Conservation (phyloP, 148 eudicot species). For the Diospyros kaki region DNA sequence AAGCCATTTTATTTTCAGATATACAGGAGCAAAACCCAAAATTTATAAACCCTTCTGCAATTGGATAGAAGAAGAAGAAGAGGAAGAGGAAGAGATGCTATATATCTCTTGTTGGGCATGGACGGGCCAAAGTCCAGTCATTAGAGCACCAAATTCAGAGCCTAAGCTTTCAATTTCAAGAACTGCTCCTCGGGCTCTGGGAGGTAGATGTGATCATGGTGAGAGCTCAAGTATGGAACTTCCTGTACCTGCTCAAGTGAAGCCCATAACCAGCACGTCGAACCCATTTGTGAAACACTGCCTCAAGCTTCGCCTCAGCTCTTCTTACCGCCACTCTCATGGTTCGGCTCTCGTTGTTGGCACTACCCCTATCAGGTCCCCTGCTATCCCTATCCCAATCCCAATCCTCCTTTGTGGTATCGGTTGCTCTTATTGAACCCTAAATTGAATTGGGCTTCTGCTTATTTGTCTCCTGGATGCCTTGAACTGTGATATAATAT, state of each 20-base stretch:
- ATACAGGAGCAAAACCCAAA: too few relatives aligned
- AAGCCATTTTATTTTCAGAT: too few relatives aligned
- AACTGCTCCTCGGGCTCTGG: conserved; percentile 3
- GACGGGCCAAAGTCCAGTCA: conserved; percentile 9
- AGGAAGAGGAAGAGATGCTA: neutral
- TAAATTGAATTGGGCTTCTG: neutral
- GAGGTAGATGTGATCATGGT: neutral
- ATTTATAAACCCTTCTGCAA: too few relatives aligned
- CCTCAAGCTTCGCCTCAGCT: conserved; percentile 78
- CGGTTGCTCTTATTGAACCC: neutral
- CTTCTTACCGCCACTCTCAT: conserved; percentile 78
- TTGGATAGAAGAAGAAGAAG: neutral
- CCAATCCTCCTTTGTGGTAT: neutral
- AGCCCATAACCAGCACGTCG: conserved; percentile 68
- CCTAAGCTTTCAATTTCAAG: conserved; percentile 6
- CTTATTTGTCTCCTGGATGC: neutral
- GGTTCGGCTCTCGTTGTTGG: conserved; percentile 65
- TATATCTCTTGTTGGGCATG: conserved; percentile 15
- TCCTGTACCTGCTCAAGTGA: conserved; percentile 27
- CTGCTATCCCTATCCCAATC: neutral
- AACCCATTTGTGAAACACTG: conserved; percentile 93
- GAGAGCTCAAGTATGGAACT: conserved; percentile 10
- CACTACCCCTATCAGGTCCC: conserved; percentile 65
- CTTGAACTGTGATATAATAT: neutral
- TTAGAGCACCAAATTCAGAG: conserved; percentile 9